Evolutionary conservation across 139 green algal genomes (phyloP), one percentile per base, ranked within the genome.

Genomic region (Chlorella vulgaris): DNA sequence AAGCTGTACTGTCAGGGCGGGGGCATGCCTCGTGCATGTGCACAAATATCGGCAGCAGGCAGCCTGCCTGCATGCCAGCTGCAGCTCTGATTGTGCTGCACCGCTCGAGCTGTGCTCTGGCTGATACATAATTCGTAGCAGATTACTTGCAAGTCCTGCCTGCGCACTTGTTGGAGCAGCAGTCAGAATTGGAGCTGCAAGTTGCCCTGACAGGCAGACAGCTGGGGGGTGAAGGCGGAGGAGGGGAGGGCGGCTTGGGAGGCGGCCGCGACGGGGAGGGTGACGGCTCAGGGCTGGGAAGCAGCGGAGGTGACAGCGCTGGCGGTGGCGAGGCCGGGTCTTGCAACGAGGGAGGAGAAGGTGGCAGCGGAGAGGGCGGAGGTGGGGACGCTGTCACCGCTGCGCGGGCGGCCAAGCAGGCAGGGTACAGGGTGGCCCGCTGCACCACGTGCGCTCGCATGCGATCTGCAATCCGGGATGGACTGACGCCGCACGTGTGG

Each of bases 81-180:
- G 47, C 47, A 58, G 47, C 10, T 15, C 47, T 58, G 15, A 15
- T 58, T 10, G 47, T 58, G 47, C n/a, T n/a, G n/a, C n/a, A n/a
- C n/a, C n/a, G n/a, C n/a, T n/a, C n/a, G n/a, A n/a, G n/a, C n/a
- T n/a, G 47, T 58, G 47, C 47, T 10, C 15, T 58, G 15, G 47
- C 47, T 58, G 15, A 10, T 10, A 24, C 47, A 58, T 24, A 24
- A 58, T 24, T 24, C 26, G 7, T 5, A 8, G 35, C 24, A 10
- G 5, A 21, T 75, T 28, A 75, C 22, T 40, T 61, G 68, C 68
- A 75, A 13, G 4, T 58, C 39, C 42, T 35, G 18, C 29, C n/a
- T 19, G 29, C 21, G 40, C 69, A 76, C 18, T 63, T 62, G n/a
- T 47, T 76, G n/a, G 42, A 42, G 69, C 69, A 76, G 69, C 69